Percentiles rank a stretch among this genome's conserved stretches.
phyloP scores from a whole-genome alignment of 108 stramenopile genomes.

The Skeletonema potamos region DNA sequence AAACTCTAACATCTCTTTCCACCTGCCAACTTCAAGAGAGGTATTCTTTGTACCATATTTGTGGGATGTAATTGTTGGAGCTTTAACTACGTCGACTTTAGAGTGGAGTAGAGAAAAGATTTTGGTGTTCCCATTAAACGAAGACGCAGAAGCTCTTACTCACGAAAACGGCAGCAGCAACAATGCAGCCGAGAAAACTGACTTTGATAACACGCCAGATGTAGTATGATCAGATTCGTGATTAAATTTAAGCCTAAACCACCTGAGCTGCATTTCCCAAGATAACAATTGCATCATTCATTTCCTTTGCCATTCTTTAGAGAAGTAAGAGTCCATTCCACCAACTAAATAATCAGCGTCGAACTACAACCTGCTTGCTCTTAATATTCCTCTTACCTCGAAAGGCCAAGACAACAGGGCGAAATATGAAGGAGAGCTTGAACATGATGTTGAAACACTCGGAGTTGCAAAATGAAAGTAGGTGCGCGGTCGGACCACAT shows the following conservation, averaged over 20 bases:
- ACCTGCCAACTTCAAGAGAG: conserved; percentile 31
- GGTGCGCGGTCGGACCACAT: too few relatives aligned
- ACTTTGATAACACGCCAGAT: conserved; percentile 13
- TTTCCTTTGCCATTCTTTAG: too few relatives aligned
- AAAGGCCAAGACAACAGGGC: not conserved
- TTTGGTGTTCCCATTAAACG: conserved; percentile 59
- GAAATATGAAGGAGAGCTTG: not conserved
- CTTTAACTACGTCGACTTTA: conserved; percentile 55
- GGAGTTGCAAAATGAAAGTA: not conserved
- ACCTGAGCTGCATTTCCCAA: not conserved
- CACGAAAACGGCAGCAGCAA: not conserved
- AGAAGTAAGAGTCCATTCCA: too few relatives aligned
- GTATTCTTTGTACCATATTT: conserved; percentile 81
- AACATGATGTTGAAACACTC: not conserved
- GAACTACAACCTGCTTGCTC: too few relatives aligned
- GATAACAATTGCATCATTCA: too few relatives aligned
- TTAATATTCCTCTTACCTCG: not conserved
- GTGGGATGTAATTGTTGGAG: conserved; percentile 71
- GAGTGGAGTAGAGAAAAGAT: conserved; percentile 72
- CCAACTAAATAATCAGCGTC: too few relatives aligned
- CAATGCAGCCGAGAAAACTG: conserved; percentile 3
- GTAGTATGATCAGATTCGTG: conserved; percentile 1
- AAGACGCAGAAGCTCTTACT: not conserved
- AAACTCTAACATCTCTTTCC: not conserved
- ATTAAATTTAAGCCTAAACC: not conserved